Evolutionary conservation across 352 stramenopile species (phyloP).

Genomic region (Blastocystis sp.): DNA sequence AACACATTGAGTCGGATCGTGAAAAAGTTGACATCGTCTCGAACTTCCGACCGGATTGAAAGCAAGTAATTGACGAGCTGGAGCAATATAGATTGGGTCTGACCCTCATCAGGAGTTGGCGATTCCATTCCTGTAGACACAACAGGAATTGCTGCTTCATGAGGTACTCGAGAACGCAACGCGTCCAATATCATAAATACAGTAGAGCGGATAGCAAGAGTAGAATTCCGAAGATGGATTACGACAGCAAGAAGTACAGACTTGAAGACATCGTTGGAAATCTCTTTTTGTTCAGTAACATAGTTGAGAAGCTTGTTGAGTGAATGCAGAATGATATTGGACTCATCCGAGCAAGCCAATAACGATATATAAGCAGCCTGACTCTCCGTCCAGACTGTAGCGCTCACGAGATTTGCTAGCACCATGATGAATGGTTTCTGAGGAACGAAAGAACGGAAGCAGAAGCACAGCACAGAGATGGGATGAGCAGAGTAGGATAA

Average conservation of each 20-base stretch:
- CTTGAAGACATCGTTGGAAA: background rate
- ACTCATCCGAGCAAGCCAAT: background rate
- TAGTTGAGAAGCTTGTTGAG: slow-evolving; percentile 36
- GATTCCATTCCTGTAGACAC: background rate
- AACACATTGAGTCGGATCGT: slow-evolving; percentile 4
- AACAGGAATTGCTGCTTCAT: background rate
- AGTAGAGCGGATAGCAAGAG: background rate
- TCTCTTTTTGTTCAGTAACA: background rate
- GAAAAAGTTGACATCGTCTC: slow-evolving; percentile 23
- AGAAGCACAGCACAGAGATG: background rate
- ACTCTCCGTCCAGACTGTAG: background rate
- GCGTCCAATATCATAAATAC: slow-evolving; percentile 13
- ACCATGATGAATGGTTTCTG: background rate
- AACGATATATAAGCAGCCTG: background rate
- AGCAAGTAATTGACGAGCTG: slow-evolving; percentile 2
- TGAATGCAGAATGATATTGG: background rate
- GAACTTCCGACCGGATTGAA: background rate
- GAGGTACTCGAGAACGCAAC: background rate
- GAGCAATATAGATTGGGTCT: background rate
- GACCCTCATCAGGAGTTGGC: background rate
- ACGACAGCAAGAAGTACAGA: background rate
- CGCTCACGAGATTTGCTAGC: background rate
- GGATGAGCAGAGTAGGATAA: background rate
- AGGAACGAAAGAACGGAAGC: background rate
- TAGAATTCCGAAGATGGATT: background rate